Evolutionary conservation across 1,284 basidiomycete species (phyloP), one percentile per base, ranked within the genome.

Genomic region (Retiboletus flavoniger): DNA sequence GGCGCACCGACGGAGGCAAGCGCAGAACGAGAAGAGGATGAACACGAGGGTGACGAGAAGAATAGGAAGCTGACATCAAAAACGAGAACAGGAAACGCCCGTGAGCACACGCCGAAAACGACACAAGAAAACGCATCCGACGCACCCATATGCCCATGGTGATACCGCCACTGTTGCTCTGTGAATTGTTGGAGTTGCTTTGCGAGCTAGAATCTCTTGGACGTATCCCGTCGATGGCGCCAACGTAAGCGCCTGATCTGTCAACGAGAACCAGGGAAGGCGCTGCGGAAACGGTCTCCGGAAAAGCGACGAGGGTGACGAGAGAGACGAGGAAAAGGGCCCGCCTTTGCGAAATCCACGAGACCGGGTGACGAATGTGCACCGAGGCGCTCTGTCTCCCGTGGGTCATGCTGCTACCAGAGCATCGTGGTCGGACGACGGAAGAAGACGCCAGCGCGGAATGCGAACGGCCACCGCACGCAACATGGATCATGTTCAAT

Each of bases 141-240:
- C 68, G 48, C 45, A 66, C 64, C 64, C 64, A 66, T 51, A 70
- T 29, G 16, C 4, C 61, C 57, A 67, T 50, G 26, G 46, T 55
- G 34, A 67, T 56, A 14, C 43, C 47, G 17, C 53, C 50, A 17
- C 24, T 35, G 26, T 3, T 31, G 21, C 10, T 39, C 13, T 13
- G 36, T 3, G 48, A 24, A 34, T 7, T 45, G 7, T 14, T 21
- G 5, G 10, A 6, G 29, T 8, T 39, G 7, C 6, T 14, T 34
- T 28, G 45, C 3, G 55, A 16, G 28, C 0, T 16, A 24, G 45
- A 10, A 13, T 11, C 41, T 32, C 56, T 59, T 49, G 16, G 35
- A 13, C 17, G 14, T 38, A 51, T 19, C 6, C 28, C 42, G 39
- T 39, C 24, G 7, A 32, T n/a, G n/a, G 16, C 26, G 17, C 31